Percentiles rank a stretch among this genome's conserved stretches.
These are phyloP conservation scores for Fusarium cicatricum DNA, from an alignment of 2,329 filamentous ascomycete genomes.

Conservation along the genomic window DNA sequence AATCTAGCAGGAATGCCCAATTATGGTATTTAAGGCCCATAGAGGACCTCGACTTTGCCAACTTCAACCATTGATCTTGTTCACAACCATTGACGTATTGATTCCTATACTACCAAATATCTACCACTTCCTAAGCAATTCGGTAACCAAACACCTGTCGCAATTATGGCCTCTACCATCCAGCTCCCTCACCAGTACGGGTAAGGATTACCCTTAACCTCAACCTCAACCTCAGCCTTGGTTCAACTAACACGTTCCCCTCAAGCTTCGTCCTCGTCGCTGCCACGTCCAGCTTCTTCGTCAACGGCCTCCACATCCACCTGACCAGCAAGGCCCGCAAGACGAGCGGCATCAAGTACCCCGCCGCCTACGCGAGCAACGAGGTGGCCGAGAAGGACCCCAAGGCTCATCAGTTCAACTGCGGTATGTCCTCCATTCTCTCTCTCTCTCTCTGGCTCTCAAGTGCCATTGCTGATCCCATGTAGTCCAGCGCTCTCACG, in stretches of 20 bases:
- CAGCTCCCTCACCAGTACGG: slow-evolving; percentile 60
- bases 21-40: slow-evolving; percentile 24
- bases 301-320: slow-evolving; percentile 62
- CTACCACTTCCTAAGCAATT: background rate
- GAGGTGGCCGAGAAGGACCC: slow-evolving; percentile 64
- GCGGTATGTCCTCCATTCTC: slow-evolving; percentile 52
- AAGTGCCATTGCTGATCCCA: no score
- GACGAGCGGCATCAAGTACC: slow-evolving; percentile 63
- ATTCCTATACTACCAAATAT: background rate
- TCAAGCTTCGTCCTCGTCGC: slow-evolving; percentile 68
- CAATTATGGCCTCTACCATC: slow-evolving; percentile 54
- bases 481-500: slow-evolving; percentile 66
- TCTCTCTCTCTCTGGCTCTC: background rate
- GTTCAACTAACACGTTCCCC: slow-evolving; percentile 10
- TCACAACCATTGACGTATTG: no score
- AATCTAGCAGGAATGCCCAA: no score
- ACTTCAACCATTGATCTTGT: no score
- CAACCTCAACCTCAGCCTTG: background rate
- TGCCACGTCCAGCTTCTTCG: slow-evolving; percentile 64
- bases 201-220: slow-evolving; percentile 47
- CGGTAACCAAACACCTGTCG: slow-evolving; percentile 6
- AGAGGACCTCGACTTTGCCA: background rate
- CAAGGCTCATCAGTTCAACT: slow-evolving; percentile 68
- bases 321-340: slow-evolving; percentile 61
- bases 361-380: slow-evolving; percentile 62